phyloP scores from a whole-genome alignment of 2,329 filamentous ascomycete species.

The Pseudogymnoascus sp. region DNA sequence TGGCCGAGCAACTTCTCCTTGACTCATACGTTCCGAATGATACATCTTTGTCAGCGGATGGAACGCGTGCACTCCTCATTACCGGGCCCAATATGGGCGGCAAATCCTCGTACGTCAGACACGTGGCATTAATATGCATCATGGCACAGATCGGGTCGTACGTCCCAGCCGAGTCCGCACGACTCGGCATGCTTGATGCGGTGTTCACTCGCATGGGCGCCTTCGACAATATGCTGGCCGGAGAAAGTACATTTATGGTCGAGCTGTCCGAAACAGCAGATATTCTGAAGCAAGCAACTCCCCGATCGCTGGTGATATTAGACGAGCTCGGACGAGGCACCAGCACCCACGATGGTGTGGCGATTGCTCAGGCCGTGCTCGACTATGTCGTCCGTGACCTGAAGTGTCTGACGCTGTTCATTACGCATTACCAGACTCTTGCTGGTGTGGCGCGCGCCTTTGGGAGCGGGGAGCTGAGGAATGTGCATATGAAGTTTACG shows the following conservation, averaged over 20 bases:
- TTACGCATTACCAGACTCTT: conserved; percentile 93
- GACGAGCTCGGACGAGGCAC: conserved; percentile 94
- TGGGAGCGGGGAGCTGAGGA: conserved; percentile 55
- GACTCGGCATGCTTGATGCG: conserved; percentile 76
- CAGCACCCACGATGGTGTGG: conserved; percentile 89
- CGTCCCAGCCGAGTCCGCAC: conserved; percentile 69
- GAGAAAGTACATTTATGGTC: conserved; percentile 96
- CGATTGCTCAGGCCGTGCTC: conserved; percentile 87
- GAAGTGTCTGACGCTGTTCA: conserved; percentile 79
- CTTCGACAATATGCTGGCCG: conserved; percentile 89
- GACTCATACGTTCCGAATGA: conserved; percentile 88
- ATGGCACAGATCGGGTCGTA: conserved; percentile 94
- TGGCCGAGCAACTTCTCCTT: conserved; percentile 85
- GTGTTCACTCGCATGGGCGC: conserved; percentile 94
- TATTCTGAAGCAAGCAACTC: conserved; percentile 82
- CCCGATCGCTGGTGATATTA: conserved; percentile 77
- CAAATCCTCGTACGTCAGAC: conserved; percentile 94
- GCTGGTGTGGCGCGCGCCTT: conserved; percentile 62
- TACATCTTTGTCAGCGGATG: conserved; percentile 60
- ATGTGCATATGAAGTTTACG: conserved; percentile 91
- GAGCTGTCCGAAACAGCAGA: conserved; percentile 87
- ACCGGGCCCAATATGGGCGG: conserved; percentile 99
- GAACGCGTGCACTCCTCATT: conserved; percentile 56
- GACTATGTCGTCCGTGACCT: conserved; percentile 71
- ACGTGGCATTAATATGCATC: conserved; percentile 82